These are phyloP conservation scores for Solanum bulbocastanum DNA, from an alignment of 257 asterid species.

Conservation along the genomic window DNA sequence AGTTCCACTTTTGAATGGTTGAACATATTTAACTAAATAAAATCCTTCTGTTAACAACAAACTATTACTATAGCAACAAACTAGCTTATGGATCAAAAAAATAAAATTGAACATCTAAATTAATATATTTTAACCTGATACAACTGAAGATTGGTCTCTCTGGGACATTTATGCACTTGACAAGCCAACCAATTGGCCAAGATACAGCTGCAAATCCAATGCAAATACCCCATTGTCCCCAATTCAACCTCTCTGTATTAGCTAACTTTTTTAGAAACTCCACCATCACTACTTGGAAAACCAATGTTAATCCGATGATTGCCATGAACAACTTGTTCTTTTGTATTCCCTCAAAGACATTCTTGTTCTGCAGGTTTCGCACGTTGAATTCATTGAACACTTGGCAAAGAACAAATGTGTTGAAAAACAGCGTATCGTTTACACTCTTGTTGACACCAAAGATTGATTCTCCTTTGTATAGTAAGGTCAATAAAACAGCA, in stretches of 20 bases:
- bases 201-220: conserved; percentile 19
- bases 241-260: conserved; percentile 24
- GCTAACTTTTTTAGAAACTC: conserved; percentile 25
- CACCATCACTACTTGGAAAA: conserved; percentile 29
- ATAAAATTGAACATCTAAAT: no score
- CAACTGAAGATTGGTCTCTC: conserved; percentile 11
- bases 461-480: conserved; percentile 26
- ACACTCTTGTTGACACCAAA: conserved; percentile 16
- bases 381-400: conserved; percentile 23
- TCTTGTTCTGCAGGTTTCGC: conserved; percentile 16
- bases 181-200: conserved; percentile 29
- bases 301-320: conserved; percentile 14
- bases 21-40: no score
- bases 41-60: no score
- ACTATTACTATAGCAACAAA: no score
- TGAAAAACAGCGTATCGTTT: conserved; percentile 20
- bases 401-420: conserved; percentile 20
- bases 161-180: conserved; percentile 28
- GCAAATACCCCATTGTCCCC: conserved; percentile 31
- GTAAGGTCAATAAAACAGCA: conserved; percentile 17
- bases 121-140: no score
- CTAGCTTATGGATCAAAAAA: no score
- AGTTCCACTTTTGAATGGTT: no score
- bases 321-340: conserved; percentile 25
- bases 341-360: conserved; percentile 19